Evolutionary conservation across 1,284 basidiomycete genomes (phyloP).

Genomic region (Pseudozyma tsukubaensis): DNA sequence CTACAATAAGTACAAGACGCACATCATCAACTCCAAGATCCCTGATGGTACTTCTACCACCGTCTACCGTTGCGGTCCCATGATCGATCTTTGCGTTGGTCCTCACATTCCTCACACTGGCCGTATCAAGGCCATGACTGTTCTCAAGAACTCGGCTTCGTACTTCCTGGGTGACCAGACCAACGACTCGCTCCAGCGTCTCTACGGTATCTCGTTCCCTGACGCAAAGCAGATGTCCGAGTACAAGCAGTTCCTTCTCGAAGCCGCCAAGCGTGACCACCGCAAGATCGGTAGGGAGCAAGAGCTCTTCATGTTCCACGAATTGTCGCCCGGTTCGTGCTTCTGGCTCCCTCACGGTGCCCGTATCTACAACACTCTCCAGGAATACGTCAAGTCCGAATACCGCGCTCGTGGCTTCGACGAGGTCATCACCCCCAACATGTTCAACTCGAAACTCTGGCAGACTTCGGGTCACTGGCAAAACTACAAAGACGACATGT

Average conservation of each 20-base stretch:
- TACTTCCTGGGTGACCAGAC: slow-evolving; percentile 96
- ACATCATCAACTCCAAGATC: slow-evolving; percentile 95
- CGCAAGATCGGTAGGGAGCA: slow-evolving; percentile 78
- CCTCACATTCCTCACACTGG: slow-evolving; percentile 98
- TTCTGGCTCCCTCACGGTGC: slow-evolving; percentile 99
- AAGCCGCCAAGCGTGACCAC: slow-evolving; percentile 97
- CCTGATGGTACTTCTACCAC: slow-evolving; percentile 97
- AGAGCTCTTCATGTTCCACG: slow-evolving; percentile 98
- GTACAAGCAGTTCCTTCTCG: slow-evolving; percentile 94
- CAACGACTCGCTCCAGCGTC: slow-evolving; percentile 94
- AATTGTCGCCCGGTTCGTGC: slow-evolving; percentile 90
- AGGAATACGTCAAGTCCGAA: slow-evolving; percentile 79
- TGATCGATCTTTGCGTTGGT: slow-evolving; percentile 97
- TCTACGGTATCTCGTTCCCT: slow-evolving; percentile 99
- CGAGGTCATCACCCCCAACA: slow-evolving; percentile 92
- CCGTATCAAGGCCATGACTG: slow-evolving; percentile 81
- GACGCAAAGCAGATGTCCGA: slow-evolving; percentile 95
- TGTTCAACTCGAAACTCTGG: slow-evolving; percentile 97
- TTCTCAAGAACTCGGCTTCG: slow-evolving; percentile 85
- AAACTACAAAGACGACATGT: slow-evolving; percentile 92
- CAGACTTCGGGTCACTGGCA: slow-evolving; percentile 98
- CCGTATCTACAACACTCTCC: slow-evolving; percentile 92
- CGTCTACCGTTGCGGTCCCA: slow-evolving; percentile 97
- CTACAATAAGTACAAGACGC: slow-evolving; percentile 99
- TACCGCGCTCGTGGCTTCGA: slow-evolving; percentile 72